These are phyloP conservation scores for Boletus rex-veris DNA, from an alignment of 768 basidiomycete genomes.

Conservation along the genomic window DNA sequence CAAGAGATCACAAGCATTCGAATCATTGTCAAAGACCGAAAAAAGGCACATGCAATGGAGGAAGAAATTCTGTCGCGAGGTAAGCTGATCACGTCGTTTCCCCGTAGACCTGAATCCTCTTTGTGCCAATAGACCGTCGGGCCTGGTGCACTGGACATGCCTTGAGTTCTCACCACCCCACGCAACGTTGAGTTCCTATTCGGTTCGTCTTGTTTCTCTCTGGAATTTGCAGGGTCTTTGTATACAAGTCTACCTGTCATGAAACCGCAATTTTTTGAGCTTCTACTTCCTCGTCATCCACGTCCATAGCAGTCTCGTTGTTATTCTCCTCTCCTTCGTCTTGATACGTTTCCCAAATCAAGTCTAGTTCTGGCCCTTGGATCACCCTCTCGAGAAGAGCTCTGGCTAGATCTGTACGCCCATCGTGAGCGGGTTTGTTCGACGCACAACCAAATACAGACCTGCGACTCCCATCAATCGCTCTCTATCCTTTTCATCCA, in stretches of 20 bases:
- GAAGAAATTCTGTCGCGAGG: slow-evolving; percentile 54
- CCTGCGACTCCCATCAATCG: slow-evolving; percentile 49
- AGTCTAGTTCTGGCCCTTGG: slow-evolving; percentile 68
- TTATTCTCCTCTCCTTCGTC: slow-evolving; percentile 40
- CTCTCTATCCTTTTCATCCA: slow-evolving; percentile 37
- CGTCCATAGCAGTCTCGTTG: slow-evolving; percentile 40
- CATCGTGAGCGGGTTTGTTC: slow-evolving; percentile 2
- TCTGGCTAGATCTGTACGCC: slow-evolving; percentile 49
- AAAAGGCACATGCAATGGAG: slow-evolving; percentile 51
- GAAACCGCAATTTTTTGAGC: slow-evolving; percentile 24
- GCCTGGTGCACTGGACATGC: slow-evolving; percentile 10
- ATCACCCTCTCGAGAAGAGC: slow-evolving; percentile 65
- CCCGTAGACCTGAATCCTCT: neutral
- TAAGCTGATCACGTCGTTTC: slow-evolving; percentile 9
- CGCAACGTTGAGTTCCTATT: too few species aligned
- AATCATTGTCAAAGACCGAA: slow-evolving; percentile 33
- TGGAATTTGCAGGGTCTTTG: neutral
- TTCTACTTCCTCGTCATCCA: slow-evolving; percentile 56
- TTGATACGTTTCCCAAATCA: slow-evolving; percentile 60
- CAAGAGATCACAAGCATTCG: slow-evolving; percentile 37
- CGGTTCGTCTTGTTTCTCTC: too few species aligned
- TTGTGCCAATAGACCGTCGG: slow-evolving; percentile 17
- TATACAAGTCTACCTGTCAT: slow-evolving; percentile 5
- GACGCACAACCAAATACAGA: slow-evolving; percentile 26
- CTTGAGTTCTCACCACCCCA: slow-evolving; percentile 2